Base-by-base conservation (phyloP, 805 yeast genomes). In the Hanseniaspora valbyensis region DNA sequence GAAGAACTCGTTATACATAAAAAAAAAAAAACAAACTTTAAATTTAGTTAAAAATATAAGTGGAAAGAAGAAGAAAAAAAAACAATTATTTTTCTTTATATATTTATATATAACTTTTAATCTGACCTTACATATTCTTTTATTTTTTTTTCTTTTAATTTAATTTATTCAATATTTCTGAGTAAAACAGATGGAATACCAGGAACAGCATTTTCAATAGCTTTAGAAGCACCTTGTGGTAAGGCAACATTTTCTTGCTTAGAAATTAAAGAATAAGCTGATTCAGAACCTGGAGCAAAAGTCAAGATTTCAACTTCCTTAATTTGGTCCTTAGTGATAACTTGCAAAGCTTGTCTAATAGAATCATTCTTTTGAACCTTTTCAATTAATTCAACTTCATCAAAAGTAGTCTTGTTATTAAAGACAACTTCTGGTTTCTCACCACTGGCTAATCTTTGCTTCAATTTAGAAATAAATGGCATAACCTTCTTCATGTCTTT, bases 401-500 rank as follows among this genome's bases (percentile, higher is more conserved):
- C 74, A 67, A 87, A 92, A 30, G 81, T 74, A 57, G 90, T 77
- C 68, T 89, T 83, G 71, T 97, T 79, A 74, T 88, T 81, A 74
- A 92, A 87, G 24, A 92, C 95, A 48, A 76, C 76, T 49, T 76
- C 78, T 18, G 95, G 80, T 28, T 80, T 67, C 62, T 84, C 94
- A 48, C 67, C 68, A 36, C 73, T 68, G 42, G 57, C 54, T 57
- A 92, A 73, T 70, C 95, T 80, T 63, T 81, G 85, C 68, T 92
- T 89, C 66, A 92, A 72, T 58, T 78, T 71, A 56, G 90, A 81
- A 54, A 92, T 88, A 66, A 89, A 90, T 53, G 97, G 97, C 97
- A 92, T 92, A 54, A 95, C 96, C 59, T 94, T 82, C 76, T 92
- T 92, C 84, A 89, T 85, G 61, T 92, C 97, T 66, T 80, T 81